Base-by-base conservation (phyloP, 768 basidiomycete genomes). In the Lepiota venenata region DNA sequence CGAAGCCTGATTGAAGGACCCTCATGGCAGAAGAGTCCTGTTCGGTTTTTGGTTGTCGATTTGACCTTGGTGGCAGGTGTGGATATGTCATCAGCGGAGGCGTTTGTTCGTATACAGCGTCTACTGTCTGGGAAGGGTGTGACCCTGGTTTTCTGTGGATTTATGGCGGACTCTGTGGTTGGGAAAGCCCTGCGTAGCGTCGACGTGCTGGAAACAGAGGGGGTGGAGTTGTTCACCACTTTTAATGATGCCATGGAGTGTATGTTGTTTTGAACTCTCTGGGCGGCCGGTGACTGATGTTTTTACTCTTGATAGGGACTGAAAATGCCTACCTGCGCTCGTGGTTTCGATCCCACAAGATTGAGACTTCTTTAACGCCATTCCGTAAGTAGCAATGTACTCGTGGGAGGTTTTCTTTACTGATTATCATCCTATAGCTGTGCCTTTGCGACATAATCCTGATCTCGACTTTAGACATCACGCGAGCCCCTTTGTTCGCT, bases 11-110 rank as follows among this genome's bases (percentile, higher is more conserved):
- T 98, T 14, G 81, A 89, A 50, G 79, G 79, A 7, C 83, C 85
- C 0, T 73, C 79, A 6, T 94, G 93, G 84, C 73, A 80, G 35
- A 73, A 74, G 12, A 83, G 83, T 46, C 93, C 93, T 2, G 82
- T 98, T 20, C 85, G 90, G 3, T 99, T 97, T 74, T 81, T 98
- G 29, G 81, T 98, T 7, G 75, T 98, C 42, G 95, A 98, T 62
- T 80, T 98, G 29, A 74, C 87, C 29, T 82, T 92, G 29, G 94
- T 93, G 1, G 82, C 82, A 9, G 94, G 95, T 0, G 87, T 98
- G 22, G 96, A 99, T 68, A 87, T 97, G 80, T 95, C 91, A 0
- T 84, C 95, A 2, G 92, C 95, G 1, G 96, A 98, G 64, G 96
- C 95, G 0, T 93, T 98, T 59, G 90, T 98, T 37, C 82, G 96